phyloP scores from a whole-genome alignment of 2,329 filamentous ascomycete species.

The Torrubiellomyces zombiae region DNA sequence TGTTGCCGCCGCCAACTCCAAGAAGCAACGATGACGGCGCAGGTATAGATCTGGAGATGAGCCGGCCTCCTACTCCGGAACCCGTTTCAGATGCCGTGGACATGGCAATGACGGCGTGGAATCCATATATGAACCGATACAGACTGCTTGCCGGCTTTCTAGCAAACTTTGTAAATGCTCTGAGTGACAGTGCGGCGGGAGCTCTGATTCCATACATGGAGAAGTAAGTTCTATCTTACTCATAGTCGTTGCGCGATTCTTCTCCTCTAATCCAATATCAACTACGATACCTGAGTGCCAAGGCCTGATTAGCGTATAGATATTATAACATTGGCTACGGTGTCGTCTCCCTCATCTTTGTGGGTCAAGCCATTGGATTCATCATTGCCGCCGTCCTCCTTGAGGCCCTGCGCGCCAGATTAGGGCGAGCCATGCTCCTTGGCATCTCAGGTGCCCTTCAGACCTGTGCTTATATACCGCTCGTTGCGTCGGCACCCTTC shows the following conservation, averaged over 20 bases:
- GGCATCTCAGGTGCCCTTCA: constrained; percentile 41
- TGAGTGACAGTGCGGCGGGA: constrained; percentile 62
- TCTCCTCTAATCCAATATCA: neutral
- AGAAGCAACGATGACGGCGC: constrained; percentile 1
- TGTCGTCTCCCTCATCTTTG: constrained; percentile 66
- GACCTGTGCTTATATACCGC: constrained; percentile 43
- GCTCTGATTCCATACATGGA: constrained; percentile 73
- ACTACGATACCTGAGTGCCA: neutral
- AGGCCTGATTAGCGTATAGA: constrained; percentile 13
- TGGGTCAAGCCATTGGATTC: constrained; percentile 62
- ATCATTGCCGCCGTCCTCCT: constrained; percentile 54
- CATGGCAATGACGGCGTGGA: constrained; percentile 38
- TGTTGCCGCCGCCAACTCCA: constrained; percentile 2
- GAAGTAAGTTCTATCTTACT: constrained; percentile 18
- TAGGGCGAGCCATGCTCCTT: constrained; percentile 50
- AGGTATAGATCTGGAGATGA: constrained; percentile 31
- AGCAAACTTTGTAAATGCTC: constrained; percentile 50
- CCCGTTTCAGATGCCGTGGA: constrained; percentile 21
- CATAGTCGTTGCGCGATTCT: neutral
- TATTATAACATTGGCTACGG: constrained; percentile 63
- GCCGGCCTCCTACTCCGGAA: constrained; percentile 29
- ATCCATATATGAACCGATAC: constrained; percentile 53
- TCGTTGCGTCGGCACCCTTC: constrained; percentile 55
- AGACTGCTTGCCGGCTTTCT: constrained; percentile 47
- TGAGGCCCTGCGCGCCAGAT: constrained; percentile 41